Evolutionary conservation across 306 rosid species (phyloP), one percentile per base, ranked within the genome.

Genomic region (Quercus engelmannii): DNA sequence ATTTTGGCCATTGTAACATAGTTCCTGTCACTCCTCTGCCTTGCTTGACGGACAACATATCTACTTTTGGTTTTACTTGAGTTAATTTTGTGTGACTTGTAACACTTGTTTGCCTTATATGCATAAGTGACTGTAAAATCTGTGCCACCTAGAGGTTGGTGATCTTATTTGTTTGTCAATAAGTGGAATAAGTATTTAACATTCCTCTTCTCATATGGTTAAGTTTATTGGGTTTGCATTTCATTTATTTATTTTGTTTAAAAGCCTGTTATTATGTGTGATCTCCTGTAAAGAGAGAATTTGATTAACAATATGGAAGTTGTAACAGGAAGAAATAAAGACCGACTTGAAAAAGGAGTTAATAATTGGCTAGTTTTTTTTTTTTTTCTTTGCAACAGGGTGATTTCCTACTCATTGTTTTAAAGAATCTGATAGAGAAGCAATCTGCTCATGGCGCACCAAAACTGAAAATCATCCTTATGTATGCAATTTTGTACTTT

Each of bases 321-420:
- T 59, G 65, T 4, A 23, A 11, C 2, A 23, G 65, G 18, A 59
- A 59, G 17, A 59, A n/a, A 59, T 9, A 13, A 59, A 11, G 65
- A 9, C 65, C 0, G 6, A 23, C 31, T 10, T 26, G 38, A 26
- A 63, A 28, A 49, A 28, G n/a, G 30, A 63, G 19, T 31, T 17
- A 52, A 46, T 49, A 62, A 21, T 74, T 74, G 69, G 41, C 51
- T 49, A 72, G 21, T n/a, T 17, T 81, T 67, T 2, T 38, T 38
- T 38, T 38, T 2, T 38, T 74, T 70, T 15, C 51, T 35, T 61
- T 63, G 51, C 74, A 84, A 81, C 89, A 91, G 98, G 96, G 97
- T 41, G 98, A 94, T 85, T 94, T 94, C 85, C 91, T 94, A 73
- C 94, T 94, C 68, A 87, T 92, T 85, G 90, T 94, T 73, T 76